Conservation (phyloP, 179 eudicot genomes). For the Drosera spatulata region DNA sequence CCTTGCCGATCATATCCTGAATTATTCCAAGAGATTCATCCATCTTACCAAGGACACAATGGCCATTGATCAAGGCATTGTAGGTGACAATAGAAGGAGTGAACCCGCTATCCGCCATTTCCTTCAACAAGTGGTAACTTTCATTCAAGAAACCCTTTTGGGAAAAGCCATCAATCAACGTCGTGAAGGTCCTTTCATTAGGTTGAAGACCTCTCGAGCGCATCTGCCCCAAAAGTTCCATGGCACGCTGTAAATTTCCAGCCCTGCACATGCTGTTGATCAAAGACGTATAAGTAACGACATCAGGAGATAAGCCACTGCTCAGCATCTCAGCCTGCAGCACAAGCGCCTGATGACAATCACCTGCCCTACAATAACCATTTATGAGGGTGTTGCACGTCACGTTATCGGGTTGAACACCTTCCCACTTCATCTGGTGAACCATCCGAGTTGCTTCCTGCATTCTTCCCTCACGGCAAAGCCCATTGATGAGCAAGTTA, state of each 20-base stretch:
- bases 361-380: constrained; percentile 74
- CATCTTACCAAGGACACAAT: constrained; percentile 61
- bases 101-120: constrained; percentile 61
- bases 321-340: constrained; percentile 71
- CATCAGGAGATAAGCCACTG: constrained; percentile 78
- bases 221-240: constrained; percentile 81
- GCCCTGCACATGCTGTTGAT: constrained; percentile 78
- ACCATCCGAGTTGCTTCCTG: constrained; percentile 52
- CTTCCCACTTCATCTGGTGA: constrained; percentile 41
- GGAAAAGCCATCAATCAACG: constrained; percentile 76
- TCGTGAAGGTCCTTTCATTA: constrained; percentile 74
- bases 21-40: constrained; percentile 53
- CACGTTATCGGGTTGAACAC: constrained; percentile 65
- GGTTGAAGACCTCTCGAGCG: constrained; percentile 55
- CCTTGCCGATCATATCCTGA: constrained; percentile 41
- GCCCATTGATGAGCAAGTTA: constrained; percentile 68
- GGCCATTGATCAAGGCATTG: constrained; percentile 79
- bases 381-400: constrained; percentile 80
- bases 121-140: constrained; percentile 50
- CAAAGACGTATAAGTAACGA: constrained; percentile 78
- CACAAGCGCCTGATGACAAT: constrained; percentile 77
- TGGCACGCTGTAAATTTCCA: constrained; percentile 61
- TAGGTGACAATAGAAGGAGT: constrained; percentile 72
- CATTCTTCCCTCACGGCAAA: constrained; percentile 74
- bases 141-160: constrained; percentile 72